Evolutionary conservation across 495 filamentous ascomycete species (phyloP).

Genomic region (Pseudotulostoma volvatum): DNA sequence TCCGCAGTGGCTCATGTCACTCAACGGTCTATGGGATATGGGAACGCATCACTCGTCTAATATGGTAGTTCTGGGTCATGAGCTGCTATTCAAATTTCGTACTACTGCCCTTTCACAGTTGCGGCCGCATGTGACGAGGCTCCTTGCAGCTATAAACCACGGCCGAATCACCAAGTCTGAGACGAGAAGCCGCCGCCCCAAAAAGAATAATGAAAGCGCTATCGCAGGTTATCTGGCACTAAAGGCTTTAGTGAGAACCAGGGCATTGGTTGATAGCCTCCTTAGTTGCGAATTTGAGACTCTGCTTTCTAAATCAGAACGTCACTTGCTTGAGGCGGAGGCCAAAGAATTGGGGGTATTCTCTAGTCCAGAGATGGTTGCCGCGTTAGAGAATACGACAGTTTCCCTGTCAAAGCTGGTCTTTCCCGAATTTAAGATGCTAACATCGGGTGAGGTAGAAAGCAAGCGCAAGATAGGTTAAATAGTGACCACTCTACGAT

Average conservation of each 20-base stretch:
- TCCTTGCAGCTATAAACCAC: conserved; percentile 16
- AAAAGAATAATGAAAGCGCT: not conserved
- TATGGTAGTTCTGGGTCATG: conserved; percentile 11
- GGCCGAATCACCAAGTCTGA: not conserved
- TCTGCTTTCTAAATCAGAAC: conserved; percentile 14
- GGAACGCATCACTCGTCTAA: conserved; percentile 4
- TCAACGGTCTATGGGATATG: conserved; percentile 14
- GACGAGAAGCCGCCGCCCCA: conserved; percentile 3
- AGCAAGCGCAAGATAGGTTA: too few species aligned
- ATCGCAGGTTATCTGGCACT: conserved; percentile 9
- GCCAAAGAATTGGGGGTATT: conserved; percentile 18
- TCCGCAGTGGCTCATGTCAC: conserved; percentile 16
- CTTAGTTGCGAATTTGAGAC: conserved; percentile 13
- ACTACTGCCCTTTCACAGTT: conserved; percentile 10
- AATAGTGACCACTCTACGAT: too few species aligned
- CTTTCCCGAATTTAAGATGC: too few species aligned
- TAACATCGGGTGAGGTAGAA: too few species aligned
- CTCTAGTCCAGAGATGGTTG: conserved; percentile 10
- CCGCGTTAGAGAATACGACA: conserved; percentile 7
- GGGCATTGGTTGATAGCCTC: conserved; percentile 16
- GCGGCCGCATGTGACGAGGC: conserved; percentile 15
- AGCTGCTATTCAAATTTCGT: conserved; percentile 15
- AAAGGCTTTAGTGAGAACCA: conserved; percentile 13
- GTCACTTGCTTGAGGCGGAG: conserved; percentile 10
- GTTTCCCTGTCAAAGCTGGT: too few species aligned